Base-by-base conservation (phyloP, 305 asterid species). In the Lippia alba region DNA sequence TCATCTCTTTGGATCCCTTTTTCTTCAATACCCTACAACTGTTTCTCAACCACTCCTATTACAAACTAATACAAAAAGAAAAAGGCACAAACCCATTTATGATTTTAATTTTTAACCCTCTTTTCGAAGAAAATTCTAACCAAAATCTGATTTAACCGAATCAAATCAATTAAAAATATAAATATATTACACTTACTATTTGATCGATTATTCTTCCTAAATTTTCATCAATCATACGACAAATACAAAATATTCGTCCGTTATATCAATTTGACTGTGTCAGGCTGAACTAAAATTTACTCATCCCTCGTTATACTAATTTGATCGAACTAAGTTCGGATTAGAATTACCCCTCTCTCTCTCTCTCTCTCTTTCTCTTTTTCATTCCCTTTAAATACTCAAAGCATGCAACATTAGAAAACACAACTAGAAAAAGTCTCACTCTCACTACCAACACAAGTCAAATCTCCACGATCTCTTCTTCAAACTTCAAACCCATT, bases 361-460 rank as follows among this genome's bases (percentile, higher is more conserved):
- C 17, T 16, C 3, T 16, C 24, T 16, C 34, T 10, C 66, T 4
- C 4, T 34, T 18, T 32, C 16, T 46, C 12, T 33, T 11, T 45
- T 49, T 67, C 24, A 6, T 16, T 49, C 70, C 64, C 78, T 73
- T 50, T 80, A 73, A 17, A 76, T 61, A 57, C 60, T 12, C 0
- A 30, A 24, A n/a, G 10, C 32, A 32, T n/a, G 9, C 30, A 24
- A 56, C 59, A 20, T 4, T 12, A 7, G 18, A 19, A 15, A 34
- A 49, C 74, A 60, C n/a, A 1, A 9, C 14, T 24, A 24, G 44
- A 32, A 44, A 30, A 64, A 39, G 53, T 30, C 56, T 62, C 66
- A 4, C 65, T 64, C 80, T 58, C 9, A 3, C 10, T 10, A 14
- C 18, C n/a, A 20, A 4, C 62, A 60, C 32, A 8, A 53, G 70